These are phyloP conservation scores for Prunus padus DNA, from an alignment of 306 rosid genomes.

Conservation along the genomic window DNA sequence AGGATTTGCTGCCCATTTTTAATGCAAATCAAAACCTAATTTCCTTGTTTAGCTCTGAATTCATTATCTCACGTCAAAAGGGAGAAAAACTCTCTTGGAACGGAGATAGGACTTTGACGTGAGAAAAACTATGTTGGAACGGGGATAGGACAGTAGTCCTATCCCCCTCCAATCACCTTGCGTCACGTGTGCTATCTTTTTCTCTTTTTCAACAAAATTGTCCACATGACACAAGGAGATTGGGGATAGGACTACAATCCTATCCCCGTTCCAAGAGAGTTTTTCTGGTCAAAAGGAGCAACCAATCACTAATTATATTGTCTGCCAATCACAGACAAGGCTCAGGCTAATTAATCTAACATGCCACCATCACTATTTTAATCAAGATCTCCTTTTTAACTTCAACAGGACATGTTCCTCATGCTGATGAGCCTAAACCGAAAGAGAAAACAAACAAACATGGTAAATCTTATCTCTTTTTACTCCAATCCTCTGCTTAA, in stretches of 20 bases:
- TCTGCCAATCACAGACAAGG: constrained; percentile 8
- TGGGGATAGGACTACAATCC: too few species aligned
- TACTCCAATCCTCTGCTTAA: not conserved
- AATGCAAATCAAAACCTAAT: constrained; percentile 20
- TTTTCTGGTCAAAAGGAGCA: constrained; percentile 11
- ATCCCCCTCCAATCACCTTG: too few species aligned
- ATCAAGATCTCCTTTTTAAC: not conserved
- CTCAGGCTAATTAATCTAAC: constrained; percentile 9
- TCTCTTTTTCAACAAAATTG: too few species aligned
- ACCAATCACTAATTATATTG: constrained; percentile 5
- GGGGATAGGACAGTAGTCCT: too few species aligned
- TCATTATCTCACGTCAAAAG: constrained; percentile 8
- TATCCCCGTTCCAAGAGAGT: too few species aligned
- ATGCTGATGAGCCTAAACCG: not conserved
- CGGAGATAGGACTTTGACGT: too few species aligned
- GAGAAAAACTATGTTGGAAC: too few species aligned
- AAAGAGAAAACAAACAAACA: not conserved
- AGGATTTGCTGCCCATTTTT: constrained; percentile 21
- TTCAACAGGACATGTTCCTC: not conserved
- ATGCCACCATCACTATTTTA: not conserved
- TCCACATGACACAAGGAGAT: too few species aligned
- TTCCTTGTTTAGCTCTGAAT: not conserved
- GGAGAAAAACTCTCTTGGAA: too few species aligned
- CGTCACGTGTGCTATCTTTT: too few species aligned
- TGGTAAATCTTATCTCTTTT: not conserved